Percentiles rank a stretch among this genome's conserved stretches.
These are phyloP conservation scores for Metschnikowia shivogae DNA, from an alignment of 805 yeast genomes.

Conservation along the genomic window DNA sequence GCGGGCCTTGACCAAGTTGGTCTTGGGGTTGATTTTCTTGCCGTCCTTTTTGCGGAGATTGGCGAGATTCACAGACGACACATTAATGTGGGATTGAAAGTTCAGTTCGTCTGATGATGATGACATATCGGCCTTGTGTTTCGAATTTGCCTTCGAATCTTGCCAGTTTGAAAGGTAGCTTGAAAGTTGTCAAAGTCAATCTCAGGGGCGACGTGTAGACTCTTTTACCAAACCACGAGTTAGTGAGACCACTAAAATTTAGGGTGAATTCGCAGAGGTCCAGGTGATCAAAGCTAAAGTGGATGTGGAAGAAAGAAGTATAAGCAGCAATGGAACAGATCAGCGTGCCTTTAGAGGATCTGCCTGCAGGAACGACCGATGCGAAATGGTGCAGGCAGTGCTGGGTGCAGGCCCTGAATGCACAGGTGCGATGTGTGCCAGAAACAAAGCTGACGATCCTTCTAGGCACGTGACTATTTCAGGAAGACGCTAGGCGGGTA, in stretches of 20 bases:
- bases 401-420: not conserved
- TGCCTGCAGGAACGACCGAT: not conserved
- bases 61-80: slow-evolving; percentile 31
- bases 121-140: not conserved
- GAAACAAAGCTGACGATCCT: too few relatives aligned
- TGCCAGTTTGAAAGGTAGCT: too few relatives aligned
- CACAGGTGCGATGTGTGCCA: too few relatives aligned
- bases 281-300: too few relatives aligned
- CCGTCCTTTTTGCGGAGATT: slow-evolving; percentile 19
- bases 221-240: too few relatives aligned
- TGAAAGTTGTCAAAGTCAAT: too few relatives aligned
- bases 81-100: slow-evolving; percentile 25
- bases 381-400: not conserved
- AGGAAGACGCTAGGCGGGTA: too few relatives aligned
- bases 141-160: too few relatives aligned
- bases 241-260: not conserved
- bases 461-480: too few relatives aligned
- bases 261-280: too few relatives aligned
- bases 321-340: not conserved
- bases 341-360: slow-evolving; percentile 2
- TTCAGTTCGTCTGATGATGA: slow-evolving; percentile 32
- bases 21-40: slow-evolving; percentile 11
- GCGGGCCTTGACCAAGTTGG: slow-evolving; percentile 19
- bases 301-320: not conserved
- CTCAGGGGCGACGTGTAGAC: too few relatives aligned